phyloP scores from a whole-genome alignment of 1,284 basidiomycete genomes.

The Sphaerobolus stellatus region DNA sequence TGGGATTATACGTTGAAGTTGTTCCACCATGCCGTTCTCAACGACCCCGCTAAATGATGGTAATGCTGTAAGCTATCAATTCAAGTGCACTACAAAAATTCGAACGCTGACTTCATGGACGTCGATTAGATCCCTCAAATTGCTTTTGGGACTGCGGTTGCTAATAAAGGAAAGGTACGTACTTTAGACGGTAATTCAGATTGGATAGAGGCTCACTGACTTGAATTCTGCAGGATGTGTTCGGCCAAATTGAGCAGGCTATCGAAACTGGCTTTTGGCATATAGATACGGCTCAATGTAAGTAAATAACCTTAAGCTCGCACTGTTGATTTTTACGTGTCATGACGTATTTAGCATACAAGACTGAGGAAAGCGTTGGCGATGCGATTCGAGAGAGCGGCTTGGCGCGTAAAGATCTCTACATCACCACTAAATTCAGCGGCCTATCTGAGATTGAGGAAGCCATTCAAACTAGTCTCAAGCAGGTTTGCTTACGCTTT shows the following conservation, averaged over 20 bases:
- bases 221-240: too few relatives aligned
- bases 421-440: not conserved
- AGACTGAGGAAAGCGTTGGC: not conserved
- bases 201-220: too few relatives aligned
- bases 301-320: not conserved
- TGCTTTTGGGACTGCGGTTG: too few relatives aligned
- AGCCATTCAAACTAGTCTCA: not conserved
- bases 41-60: too few relatives aligned
- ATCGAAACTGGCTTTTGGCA: not conserved
- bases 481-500: not conserved
- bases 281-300: not conserved
- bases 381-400: not conserved
- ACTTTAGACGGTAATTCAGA: too few relatives aligned
- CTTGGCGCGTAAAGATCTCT: not conserved
- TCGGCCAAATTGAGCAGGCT: slow-evolving; percentile 27
- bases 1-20: too few relatives aligned
- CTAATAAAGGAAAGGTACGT: too few relatives aligned
- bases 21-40: too few relatives aligned
- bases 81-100: too few relatives aligned
- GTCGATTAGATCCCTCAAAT: too few relatives aligned
- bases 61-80: too few relatives aligned
- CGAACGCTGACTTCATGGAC: too few relatives aligned
- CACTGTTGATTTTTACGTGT: not conserved
- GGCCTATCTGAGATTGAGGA: not conserved
- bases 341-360: not conserved